Percentiles rank a stretch among this genome's conserved stretches.
Conservation (phyloP, 2,329 filamentous ascomycete genomes). For the Capronia coronata region DNA sequence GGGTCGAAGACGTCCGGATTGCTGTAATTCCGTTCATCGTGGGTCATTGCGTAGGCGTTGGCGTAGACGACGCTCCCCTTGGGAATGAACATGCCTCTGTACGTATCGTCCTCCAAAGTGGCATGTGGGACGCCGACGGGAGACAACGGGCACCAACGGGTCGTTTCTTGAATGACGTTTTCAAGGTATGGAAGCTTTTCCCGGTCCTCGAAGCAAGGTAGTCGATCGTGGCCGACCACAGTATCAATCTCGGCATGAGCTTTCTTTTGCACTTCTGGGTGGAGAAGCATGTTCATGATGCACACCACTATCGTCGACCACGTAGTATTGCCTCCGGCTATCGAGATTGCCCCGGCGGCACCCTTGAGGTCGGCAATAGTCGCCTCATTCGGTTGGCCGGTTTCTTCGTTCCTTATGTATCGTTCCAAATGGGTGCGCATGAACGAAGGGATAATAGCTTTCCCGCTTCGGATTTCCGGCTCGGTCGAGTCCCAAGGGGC, state of each 20-base stretch:
- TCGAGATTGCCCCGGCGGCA: constrained; percentile 43
- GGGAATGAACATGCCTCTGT: constrained; percentile 46
- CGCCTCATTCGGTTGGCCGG: constrained; percentile 31
- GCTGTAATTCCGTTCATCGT: constrained; percentile 36
- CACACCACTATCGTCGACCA: constrained; percentile 40
- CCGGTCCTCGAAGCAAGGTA: constrained; percentile 46
- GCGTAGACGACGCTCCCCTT: constrained; percentile 36
- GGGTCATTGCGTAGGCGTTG: constrained; percentile 22
- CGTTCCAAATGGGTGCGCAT: constrained; percentile 13
- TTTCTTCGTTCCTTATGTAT: constrained; percentile 2
- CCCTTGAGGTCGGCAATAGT: constrained; percentile 43
- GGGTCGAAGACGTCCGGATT: constrained; percentile 39
- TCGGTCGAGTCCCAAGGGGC: constrained; percentile 34
- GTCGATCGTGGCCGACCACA: constrained; percentile 44
- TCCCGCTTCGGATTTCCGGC: constrained; percentile 3
- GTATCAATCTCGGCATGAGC: constrained; percentile 46
- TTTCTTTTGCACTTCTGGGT: constrained; percentile 41
- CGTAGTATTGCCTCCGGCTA: constrained; percentile 28
- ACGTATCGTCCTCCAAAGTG: constrained; percentile 43
- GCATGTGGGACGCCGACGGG: constrained; percentile 43
- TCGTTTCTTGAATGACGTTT: constrained; percentile 52
- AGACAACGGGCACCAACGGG: constrained; percentile 33
- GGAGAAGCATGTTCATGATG: constrained; percentile 47
- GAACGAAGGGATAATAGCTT: constrained; percentile 4
- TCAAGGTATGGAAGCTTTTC: constrained; percentile 17